Percentiles rank a stretch among this genome's conserved stretches.
phyloP scores from a whole-genome alignment of 2,329 filamentous ascomycete genomes.

The Dactylonectria macrodidyma region DNA sequence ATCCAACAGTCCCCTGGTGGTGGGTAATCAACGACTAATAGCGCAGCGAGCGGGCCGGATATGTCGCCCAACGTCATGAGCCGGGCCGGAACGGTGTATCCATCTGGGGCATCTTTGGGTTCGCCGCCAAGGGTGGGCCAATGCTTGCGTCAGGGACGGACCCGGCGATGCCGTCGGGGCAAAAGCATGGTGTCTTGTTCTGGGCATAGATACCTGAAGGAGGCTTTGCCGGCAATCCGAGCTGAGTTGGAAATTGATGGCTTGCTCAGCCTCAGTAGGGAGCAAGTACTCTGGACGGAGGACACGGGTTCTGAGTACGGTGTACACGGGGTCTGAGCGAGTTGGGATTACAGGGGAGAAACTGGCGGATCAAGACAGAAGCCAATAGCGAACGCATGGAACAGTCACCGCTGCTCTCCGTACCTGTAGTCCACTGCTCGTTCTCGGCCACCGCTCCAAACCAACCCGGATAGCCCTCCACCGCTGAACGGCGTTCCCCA shows the following conservation, averaged over 20 bases:
- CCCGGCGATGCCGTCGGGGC: conserved; percentile 27
- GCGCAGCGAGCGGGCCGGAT: conserved; percentile 27
- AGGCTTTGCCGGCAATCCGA: conserved; percentile 12
- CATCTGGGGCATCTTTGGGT: conserved; percentile 24
- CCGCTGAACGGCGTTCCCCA: conserved; percentile 15
- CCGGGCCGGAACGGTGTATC: conserved; percentile 24
- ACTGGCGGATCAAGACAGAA: background rate
- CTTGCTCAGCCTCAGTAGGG: conserved; percentile 6
- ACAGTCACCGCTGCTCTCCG: background rate
- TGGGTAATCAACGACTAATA: conserved; percentile 29
- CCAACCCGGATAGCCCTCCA: conserved; percentile 31
- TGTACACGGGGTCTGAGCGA: background rate
- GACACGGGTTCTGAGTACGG: background rate
- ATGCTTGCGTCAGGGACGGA: conserved; percentile 10
- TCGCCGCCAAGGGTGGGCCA: conserved; percentile 23
- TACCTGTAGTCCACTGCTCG: background rate
- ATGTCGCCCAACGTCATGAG: conserved; percentile 29
- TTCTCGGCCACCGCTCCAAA: background rate
- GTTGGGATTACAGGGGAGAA: background rate
- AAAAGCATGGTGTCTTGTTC: background rate
- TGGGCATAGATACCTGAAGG: background rate
- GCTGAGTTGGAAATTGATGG: background rate
- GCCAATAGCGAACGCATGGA: background rate
- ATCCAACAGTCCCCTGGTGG: conserved; percentile 9
- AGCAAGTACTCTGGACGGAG: background rate